Evolutionary conservation across 2,329 filamentous ascomycete genomes (phyloP), one percentile per base, ranked within the genome.

Genomic region (Fusarium buharicum): DNA sequence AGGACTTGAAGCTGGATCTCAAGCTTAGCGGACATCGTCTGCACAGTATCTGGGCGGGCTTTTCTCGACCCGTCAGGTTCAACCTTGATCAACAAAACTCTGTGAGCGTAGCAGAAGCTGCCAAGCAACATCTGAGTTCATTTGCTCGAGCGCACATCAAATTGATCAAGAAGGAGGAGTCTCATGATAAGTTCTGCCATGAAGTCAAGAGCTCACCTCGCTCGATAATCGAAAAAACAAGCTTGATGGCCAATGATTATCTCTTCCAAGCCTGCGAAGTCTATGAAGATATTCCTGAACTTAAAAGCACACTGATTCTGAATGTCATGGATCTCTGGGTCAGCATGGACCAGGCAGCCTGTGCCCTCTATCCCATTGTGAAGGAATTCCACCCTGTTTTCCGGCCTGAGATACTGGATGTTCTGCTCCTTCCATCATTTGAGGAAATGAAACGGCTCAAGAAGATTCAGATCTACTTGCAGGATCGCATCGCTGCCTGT

Each of bases 251-350:
- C 24, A 39, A 39, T 1, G 28, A 50, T 2, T 69, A 69, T 40
- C 38, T 70, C 8, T 17, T 33, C 1, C 37, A 50, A 6, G 51
- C 62, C 9, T 46, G 28, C 9, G 16, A 30, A 20, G 28, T 34
- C n/a, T 68, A 68, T 9, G 17, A 49, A 3, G 38, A 55, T 13
- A 66, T 58, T 17, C 61, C 64, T 2, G 61, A 69, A 20, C 59
- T 69, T 24, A 60, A 63, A 11, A 70, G 68, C 9, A 50, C 47
- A 4, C 39, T 70, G 49, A 65, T 70, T 2, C 40, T 70, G 13
- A 61, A 53, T 11, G 38, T 69, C 37, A 69, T 70, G 68, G 68
- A 66, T 12, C 55, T 70, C 4, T 70, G 68, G 68, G 50, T 59
- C 8, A 41, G 28, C 18, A 69, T 70, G 55, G 68, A 70, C 37